phyloP scores from a whole-genome alignment of 1,284 basidiomycete species.

The Ceratobasidium sp. region DNA sequence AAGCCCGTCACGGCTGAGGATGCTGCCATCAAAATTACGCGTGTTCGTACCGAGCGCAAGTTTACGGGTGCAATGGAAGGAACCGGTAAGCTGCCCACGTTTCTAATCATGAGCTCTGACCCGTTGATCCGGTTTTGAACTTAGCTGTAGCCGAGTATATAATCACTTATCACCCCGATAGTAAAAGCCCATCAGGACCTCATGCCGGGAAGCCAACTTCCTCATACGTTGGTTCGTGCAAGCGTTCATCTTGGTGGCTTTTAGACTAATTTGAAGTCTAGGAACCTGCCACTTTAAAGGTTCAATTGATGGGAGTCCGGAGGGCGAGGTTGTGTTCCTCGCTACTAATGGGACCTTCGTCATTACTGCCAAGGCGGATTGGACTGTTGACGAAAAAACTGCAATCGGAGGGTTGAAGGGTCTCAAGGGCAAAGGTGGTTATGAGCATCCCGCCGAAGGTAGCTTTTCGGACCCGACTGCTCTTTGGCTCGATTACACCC shows the following conservation, averaged over 20 bases:
- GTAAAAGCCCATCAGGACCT: constrained; percentile 19
- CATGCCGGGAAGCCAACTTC: constrained; percentile 45
- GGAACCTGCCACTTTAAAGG: constrained; percentile 44
- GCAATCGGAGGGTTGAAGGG: constrained; percentile 45
- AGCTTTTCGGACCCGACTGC: constrained; percentile 8
- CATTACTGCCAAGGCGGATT: constrained; percentile 31
- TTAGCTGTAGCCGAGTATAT: constrained; percentile 46
- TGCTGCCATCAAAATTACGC: constrained; percentile 39
- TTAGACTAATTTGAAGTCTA: background rate
- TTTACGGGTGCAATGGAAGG: constrained; percentile 26
- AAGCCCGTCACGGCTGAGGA: constrained; percentile 21
- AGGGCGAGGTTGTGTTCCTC: constrained; percentile 46
- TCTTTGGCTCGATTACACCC: constrained; percentile 29
- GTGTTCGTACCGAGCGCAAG: constrained; percentile 45
- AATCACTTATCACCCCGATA: constrained; percentile 44
- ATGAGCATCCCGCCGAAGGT: constrained; percentile 14
- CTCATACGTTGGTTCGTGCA: constrained; percentile 28
- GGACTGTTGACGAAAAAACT: constrained; percentile 42
- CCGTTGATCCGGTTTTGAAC: background rate
- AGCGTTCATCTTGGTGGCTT: background rate
- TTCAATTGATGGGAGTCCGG: constrained; percentile 40
- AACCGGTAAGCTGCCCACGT: too few relatives aligned
- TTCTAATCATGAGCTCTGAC: too few relatives aligned
- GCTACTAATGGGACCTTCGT: constrained; percentile 31
- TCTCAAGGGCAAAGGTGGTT: constrained; percentile 45